A percentile compares a stretch with the other conserved stretches of the same genome.
Evolutionary conservation across 495 filamentous ascomycete species (phyloP).

Genomic region (Zalerion maritima): DNA sequence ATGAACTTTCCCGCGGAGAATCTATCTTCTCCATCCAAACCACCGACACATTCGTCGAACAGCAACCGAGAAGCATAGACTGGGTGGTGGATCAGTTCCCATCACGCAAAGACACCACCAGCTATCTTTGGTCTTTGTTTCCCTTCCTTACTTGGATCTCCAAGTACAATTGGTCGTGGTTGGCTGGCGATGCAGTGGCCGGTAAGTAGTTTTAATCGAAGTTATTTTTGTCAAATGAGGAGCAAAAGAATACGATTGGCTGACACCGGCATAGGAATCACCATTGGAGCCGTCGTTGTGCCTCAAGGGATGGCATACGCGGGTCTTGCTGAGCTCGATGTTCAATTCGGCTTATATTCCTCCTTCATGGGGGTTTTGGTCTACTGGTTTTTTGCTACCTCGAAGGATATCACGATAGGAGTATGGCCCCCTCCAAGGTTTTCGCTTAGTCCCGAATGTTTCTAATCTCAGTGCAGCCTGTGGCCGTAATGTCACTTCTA

Average conservation of each 20-base stretch:
- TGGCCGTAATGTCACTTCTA: constrained; percentile 88
- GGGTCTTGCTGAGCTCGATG: constrained; percentile 57
- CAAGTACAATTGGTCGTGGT: constrained; percentile 80
- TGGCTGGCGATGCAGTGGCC: constrained; percentile 76
- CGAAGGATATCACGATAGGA: constrained; percentile 98
- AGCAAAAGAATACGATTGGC: constrained; percentile 3
- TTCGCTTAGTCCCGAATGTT: not conserved
- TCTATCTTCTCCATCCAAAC: constrained; percentile 65
- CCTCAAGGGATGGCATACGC: constrained; percentile 98
- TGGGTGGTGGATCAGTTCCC: constrained; percentile 55
- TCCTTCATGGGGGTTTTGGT: constrained; percentile 94
- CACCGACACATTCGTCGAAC: constrained; percentile 69
- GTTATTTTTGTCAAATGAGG: constrained; percentile 4
- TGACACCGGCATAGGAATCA: constrained; percentile 47
- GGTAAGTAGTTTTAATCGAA: constrained; percentile 35
- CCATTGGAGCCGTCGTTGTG: constrained; percentile 88
- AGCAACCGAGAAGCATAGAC: constrained; percentile 59
- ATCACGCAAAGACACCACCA: constrained; percentile 29
- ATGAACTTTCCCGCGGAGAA: constrained; percentile 53
- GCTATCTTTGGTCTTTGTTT: constrained; percentile 59
- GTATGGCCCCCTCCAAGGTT: constrained; percentile 45
- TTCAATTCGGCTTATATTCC: constrained; percentile 84
- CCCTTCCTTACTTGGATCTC: constrained; percentile 81
- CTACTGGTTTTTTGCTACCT: constrained; percentile 98
- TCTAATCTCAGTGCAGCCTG: constrained; percentile 43